Percentiles rank a stretch among this genome's conserved stretches.
These are phyloP conservation scores for Ogataea paraovalis DNA, from an alignment of 805 yeast genomes.

Conservation along the genomic window DNA sequence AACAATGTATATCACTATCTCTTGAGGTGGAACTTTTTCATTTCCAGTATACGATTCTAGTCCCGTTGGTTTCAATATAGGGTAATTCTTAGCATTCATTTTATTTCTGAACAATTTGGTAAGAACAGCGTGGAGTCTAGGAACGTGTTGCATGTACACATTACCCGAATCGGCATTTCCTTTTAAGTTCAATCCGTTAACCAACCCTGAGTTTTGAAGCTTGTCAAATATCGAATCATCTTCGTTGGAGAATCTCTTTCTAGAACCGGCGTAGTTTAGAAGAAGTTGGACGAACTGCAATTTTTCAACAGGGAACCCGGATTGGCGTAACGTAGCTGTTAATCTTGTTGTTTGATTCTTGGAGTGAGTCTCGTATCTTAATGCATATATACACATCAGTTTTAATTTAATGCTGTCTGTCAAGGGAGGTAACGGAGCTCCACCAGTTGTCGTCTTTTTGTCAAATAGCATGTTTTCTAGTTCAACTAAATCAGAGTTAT, in stretches of 20 bases:
- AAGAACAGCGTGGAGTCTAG: constrained; percentile 55
- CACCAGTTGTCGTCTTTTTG: constrained; percentile 18
- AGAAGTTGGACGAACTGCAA: constrained; percentile 43
- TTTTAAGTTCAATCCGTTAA: constrained; percentile 33
- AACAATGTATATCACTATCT: constrained; percentile 65
- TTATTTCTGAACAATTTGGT: constrained; percentile 38
- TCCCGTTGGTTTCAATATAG: constrained; percentile 17
- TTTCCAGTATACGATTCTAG: constrained; percentile 9
- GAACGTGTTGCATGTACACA: constrained; percentile 88
- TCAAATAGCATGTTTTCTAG: constrained; percentile 52
- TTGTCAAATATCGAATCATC: constrained; percentile 29
- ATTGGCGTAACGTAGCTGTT: constrained; percentile 34
- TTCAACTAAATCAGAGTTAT: constrained; percentile 53
- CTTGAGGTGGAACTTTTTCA: constrained; percentile 45
- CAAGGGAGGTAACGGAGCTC: constrained; percentile 30
- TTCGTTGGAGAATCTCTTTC: constrained; percentile 38
- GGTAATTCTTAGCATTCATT: constrained; percentile 27
- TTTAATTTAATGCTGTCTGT: constrained; percentile 61
- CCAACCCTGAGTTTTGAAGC: constrained; percentile 19
- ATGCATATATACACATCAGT: constrained; percentile 66
- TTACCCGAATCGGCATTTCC: constrained; percentile 48
- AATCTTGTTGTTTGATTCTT: constrained; percentile 40
- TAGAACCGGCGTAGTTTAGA: constrained; percentile 40
- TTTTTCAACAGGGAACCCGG: constrained; percentile 34
- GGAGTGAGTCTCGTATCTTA: constrained; percentile 58